Conservation (phyloP, 805 yeast genomes). For the Yarrowia osloensis region DNA sequence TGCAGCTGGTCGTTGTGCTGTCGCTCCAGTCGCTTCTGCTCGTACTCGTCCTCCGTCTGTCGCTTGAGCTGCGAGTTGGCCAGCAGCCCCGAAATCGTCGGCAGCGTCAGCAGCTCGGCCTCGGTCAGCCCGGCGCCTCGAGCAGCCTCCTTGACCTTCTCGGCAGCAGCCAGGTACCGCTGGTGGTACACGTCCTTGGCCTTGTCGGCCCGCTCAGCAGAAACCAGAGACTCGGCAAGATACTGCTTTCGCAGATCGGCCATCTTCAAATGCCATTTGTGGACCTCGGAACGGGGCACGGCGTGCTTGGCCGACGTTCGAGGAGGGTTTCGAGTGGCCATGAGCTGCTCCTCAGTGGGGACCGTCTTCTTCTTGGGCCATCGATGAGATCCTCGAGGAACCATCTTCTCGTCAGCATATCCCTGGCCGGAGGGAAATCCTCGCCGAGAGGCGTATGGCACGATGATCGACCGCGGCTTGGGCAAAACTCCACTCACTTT, state of each 20-base stretch:
- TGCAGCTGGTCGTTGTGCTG: conserved; percentile 62
- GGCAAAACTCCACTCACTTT: conserved; percentile 26
- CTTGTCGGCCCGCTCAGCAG: conserved; percentile 4
- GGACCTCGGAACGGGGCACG: background rate
- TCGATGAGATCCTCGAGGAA: conserved; percentile 17
- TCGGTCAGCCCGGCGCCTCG: conserved; percentile 40
- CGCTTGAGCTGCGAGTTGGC: conserved; percentile 67
- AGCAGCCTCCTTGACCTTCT: conserved; percentile 39
- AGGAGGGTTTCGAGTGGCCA: background rate
- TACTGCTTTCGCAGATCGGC: conserved; percentile 25
- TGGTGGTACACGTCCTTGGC: conserved; percentile 1
- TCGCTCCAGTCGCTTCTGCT: conserved; percentile 59
- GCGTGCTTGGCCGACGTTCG: conserved; percentile 14
- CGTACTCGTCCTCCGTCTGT: conserved; percentile 70
- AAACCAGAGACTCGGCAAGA: background rate
- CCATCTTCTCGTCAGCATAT: conserved; percentile 19
- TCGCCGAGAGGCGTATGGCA: conserved; percentile 18
- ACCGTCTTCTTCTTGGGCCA: background rate
- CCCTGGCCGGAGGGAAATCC: background rate
- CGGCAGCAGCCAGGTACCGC: background rate
- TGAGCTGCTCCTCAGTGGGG: background rate
- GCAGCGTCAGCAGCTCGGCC: conserved; percentile 68
- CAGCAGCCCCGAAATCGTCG: conserved; percentile 63
- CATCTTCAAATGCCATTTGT: conserved; percentile 24
- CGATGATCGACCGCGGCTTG: conserved; percentile 22